Evolutionary conservation across 2,329 filamentous ascomycete species (phyloP).

Genomic region (Biscogniauxia sp.): DNA sequence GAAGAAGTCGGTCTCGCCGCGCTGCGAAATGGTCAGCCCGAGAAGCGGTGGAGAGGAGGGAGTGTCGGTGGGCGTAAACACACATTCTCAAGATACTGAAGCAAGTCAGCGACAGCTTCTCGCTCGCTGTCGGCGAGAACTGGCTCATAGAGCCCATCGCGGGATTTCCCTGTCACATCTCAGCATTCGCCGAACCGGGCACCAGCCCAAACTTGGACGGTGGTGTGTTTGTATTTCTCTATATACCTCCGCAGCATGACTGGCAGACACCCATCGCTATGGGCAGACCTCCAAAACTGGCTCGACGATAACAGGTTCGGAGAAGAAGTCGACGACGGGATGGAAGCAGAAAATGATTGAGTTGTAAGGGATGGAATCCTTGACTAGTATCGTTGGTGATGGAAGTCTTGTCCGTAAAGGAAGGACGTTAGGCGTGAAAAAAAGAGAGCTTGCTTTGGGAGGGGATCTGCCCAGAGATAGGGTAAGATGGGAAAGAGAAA

Average conservation of each 20-base stretch:
- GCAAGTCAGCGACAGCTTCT: slow-evolving; percentile 91
- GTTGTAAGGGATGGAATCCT: slow-evolving; percentile 12
- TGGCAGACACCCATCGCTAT: slow-evolving; percentile 35
- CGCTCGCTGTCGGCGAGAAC: slow-evolving; percentile 93
- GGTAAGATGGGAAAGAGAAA: slow-evolving; percentile 3
- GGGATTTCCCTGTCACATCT: slow-evolving; percentile 61
- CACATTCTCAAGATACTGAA: slow-evolving; percentile 97
- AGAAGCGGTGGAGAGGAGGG: neutral
- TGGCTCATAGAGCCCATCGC: slow-evolving; percentile 79
- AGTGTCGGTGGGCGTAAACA: slow-evolving; percentile 29
- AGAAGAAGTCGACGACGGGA: neutral
- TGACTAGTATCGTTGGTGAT: slow-evolving; percentile 10
- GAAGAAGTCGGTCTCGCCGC: slow-evolving; percentile 97
- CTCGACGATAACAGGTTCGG: slow-evolving; percentile 7
- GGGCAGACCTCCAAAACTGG: slow-evolving; percentile 11
- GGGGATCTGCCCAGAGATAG: slow-evolving; percentile 20
- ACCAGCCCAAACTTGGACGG: slow-evolving; percentile 3
- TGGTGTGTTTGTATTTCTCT: neutral
- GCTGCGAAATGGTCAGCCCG: slow-evolving; percentile 52
- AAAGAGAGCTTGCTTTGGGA: slow-evolving; percentile 11
- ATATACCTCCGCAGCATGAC: slow-evolving; percentile 37
- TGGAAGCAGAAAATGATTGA: slow-evolving; percentile 6
- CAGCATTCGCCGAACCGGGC: slow-evolving; percentile 23
- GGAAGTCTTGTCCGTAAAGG: slow-evolving; percentile 2
- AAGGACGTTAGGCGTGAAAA: slow-evolving; percentile 15